Evolutionary conservation across 108 stramenopile genomes (phyloP), one percentile per base, ranked within the genome.

Genomic region (Skeletonema costatum): DNA sequence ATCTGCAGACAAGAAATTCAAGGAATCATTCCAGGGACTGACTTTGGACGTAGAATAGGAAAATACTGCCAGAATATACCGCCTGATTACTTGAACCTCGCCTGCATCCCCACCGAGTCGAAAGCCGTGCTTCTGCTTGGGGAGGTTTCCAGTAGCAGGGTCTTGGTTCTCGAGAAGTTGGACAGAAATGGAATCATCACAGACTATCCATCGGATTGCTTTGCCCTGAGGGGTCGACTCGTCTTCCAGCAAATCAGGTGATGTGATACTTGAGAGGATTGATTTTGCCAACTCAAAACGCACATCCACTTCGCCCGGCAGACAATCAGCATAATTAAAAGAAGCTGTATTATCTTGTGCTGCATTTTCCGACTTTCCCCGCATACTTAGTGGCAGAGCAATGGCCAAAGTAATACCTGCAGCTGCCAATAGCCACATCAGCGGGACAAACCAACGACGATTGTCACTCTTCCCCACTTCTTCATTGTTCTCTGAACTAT

Each of bases 131-230:
- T 31, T 30, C 21, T 46, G n/a, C 17, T 42, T 42, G 8, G 41
- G 41, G 41, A 42, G 41, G 2, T 42, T 12, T 10, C 41, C 41
- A 10, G 41, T 42, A 42, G 41, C 9, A 1, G 41, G 10, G 10
- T 42, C 41, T 42, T 42, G 41, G 7, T 50, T 29, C 8, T 31
- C 41, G 10, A 68, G 42, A 9, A 68, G 25, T 1, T 48, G 41
- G 48, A 41, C 3, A 16, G 67, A 68, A 31, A 68, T 68, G 21
- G 14, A 9, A 48, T 68, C 67, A 13, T 48, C 25, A 41, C 67
- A 68, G 2, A 68, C 67, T 25, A 68, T 51, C 67, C 67, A 68
- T 29, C 32, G 46, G 2, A 68, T 30, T 29, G 67, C 67, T 32
- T 50, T 68, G 2, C 67, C 36, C 65, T 66, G 65, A 7, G 65